These are phyloP conservation scores for Trametes sp. DNA, from an alignment of 1,284 basidiomycete genomes.

Conservation along the genomic window DNA sequence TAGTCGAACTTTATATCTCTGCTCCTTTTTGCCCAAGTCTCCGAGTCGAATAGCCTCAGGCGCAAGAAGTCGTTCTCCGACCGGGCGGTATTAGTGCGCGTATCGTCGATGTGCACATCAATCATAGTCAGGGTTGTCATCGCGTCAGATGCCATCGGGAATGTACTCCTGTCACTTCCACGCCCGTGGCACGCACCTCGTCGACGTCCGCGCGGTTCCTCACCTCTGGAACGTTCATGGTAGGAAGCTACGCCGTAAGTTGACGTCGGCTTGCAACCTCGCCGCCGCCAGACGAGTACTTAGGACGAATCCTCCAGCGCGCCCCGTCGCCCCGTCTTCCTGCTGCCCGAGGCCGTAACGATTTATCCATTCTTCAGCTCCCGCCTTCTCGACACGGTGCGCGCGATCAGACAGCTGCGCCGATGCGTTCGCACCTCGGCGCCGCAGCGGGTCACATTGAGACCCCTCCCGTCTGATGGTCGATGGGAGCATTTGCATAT, in stretches of 20 bases:
- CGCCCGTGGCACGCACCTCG: neutral
- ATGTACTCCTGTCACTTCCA: neutral
- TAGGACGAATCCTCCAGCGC: neutral
- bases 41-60: neutral
- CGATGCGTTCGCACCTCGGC: conserved; percentile 20
- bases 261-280: neutral
- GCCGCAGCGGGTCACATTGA: conserved; percentile 21
- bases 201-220: conserved; percentile 2
- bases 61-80: neutral
- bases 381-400: neutral
- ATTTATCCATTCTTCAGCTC: conserved; percentile 1
- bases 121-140: conserved; percentile 11
- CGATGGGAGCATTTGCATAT: too few relatives aligned
- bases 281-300: too few relatives aligned
- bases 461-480: conserved; percentile 7
- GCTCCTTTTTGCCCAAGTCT: neutral
- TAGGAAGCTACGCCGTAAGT: neutral
- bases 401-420: conserved; percentile 16
- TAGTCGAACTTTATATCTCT: too few relatives aligned
- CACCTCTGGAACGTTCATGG: neutral
- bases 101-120: conserved; percentile 11
- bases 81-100: conserved; percentile 5
- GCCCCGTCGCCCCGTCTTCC: neutral
- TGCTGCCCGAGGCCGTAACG: neutral
- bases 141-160: conserved; percentile 15